Evolutionary conservation across 306 rosid species (phyloP), one percentile per base, ranked within the genome.

Genomic region (Comarum palustre): DNA sequence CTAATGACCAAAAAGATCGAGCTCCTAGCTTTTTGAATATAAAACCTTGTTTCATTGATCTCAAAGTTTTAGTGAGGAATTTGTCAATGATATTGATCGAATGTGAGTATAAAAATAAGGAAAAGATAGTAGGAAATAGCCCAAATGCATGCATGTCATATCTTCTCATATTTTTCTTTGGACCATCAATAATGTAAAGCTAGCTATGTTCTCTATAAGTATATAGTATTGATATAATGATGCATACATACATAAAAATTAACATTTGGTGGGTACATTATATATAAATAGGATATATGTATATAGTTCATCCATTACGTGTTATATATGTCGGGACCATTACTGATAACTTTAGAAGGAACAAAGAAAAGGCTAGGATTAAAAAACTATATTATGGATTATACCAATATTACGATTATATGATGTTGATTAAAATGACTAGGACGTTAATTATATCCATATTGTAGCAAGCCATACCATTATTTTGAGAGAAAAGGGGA

Each of bases 311-410:
- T 43, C 34, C 46, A 10, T 46, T 31, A 1, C 31, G 0, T 69
- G 32, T 50, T 67, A n/a, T n/a, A n/a, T n/a, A n/a, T n/a, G n/a
- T n/a, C n/a, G 25, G 65, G 74, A 71, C 52, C 74, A 71, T 68
- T 7, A 67, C 25, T 25, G 43, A 19, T 63, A 38, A 36, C 22
- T 46, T 14, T 46, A 39, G 13, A 39, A 64, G 10, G 17, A 45
- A 25, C 4, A 45, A 16, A 8, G n/a, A n/a, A n/a, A n/a, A n/a
- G n/a, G n/a, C n/a, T n/a, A n/a, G n/a, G n/a, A n/a, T n/a, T n/a
- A n/a, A n/a, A n/a, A n/a, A 45, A 31, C 10, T 45, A 15, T 8
- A 15, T 8, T 2, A 29, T 25, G 8, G 2, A 43, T n/a, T n/a
- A n/a, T n/a, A n/a, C n/a, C n/a, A n/a, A n/a, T n/a, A n/a, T n/a